These are phyloP conservation scores for Psilocybe cubensis DNA, from an alignment of 768 basidiomycete genomes.

Conservation along the genomic window DNA sequence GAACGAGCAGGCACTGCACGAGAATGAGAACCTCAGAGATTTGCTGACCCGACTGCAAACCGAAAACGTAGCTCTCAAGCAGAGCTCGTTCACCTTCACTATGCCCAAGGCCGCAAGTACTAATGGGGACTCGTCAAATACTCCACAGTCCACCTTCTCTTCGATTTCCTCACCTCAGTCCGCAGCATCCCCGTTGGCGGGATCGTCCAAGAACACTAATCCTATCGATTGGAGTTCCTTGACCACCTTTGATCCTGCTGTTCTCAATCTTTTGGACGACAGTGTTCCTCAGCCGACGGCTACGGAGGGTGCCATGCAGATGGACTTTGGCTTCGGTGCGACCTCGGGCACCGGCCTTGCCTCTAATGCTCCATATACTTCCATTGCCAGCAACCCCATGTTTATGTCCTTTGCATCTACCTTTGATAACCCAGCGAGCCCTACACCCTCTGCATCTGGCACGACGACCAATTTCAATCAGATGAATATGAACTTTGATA, in stretches of 20 bases:
- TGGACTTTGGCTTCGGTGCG: slow-evolving; percentile 62
- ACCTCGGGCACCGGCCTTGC: slow-evolving; percentile 50
- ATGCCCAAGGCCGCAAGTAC: slow-evolving; percentile 50
- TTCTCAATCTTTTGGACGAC: slow-evolving; percentile 69
- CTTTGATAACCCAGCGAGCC: slow-evolving; percentile 41
- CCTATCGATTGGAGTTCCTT: slow-evolving; percentile 69
- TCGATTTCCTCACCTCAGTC: slow-evolving; percentile 30
- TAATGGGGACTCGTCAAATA: slow-evolving; percentile 17
- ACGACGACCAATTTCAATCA: slow-evolving; percentile 15
- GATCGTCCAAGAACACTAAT: slow-evolving; percentile 42
- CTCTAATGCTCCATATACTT: slow-evolving; percentile 63
- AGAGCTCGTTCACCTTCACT: slow-evolving; percentile 82
- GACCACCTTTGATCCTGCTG: slow-evolving; percentile 70
- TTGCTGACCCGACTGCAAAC: slow-evolving; percentile 82
- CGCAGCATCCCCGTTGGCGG: slow-evolving; percentile 31
- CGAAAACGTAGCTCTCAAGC: slow-evolving; percentile 84
- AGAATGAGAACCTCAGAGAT: slow-evolving; percentile 91
- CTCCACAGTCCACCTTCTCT: slow-evolving; percentile 19
- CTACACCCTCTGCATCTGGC: slow-evolving; percentile 15
- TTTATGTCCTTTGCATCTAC: slow-evolving; percentile 80
- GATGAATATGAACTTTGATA: slow-evolving; percentile 48
- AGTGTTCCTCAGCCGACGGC: slow-evolving; percentile 50
- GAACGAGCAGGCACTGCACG: slow-evolving; percentile 68
- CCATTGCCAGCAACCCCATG: slow-evolving; percentile 81
- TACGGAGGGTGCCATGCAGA: slow-evolving; percentile 59